Evolutionary conservation across 176 grass and related monocot genomes (phyloP), one percentile per base, ranked within the genome.

Genomic region (Saccharum spontaneum): DNA sequence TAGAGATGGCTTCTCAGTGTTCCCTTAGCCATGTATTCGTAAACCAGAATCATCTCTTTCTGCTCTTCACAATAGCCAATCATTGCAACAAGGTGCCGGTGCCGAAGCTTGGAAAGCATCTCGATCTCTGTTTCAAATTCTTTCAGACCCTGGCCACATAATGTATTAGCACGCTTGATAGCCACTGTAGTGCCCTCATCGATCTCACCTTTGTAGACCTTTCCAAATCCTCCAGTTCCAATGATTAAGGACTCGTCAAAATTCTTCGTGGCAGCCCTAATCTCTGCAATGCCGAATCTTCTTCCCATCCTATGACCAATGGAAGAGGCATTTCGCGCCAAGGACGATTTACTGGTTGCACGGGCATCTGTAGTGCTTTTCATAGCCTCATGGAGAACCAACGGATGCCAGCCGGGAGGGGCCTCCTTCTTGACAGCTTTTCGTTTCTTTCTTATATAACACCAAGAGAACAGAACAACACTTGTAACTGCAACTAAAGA

Each of bases 31-130:
- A 98, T 98, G 88, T 93, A 95, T 88, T 98, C 96, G 14, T 98
- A 98, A 10, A 98, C 89, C 45, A 98, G 80, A 85, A 98, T 92
- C 93, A 95, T 95, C 87, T 98, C 96, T 73, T 80, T 88, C 83
- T 95, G 91, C 79, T 98, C 96, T 77, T 98, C 96, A 63, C 96
- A 98, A 41, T 95, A 98, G 69, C 96, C 96, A 76, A 98, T 98
- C 88, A 95, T 88, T 8, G 96, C 83, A 36, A 98, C 96, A 79
- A 98, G 92, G 77, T 98, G 96, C n/a, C 96, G 89, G 46, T 98
- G 96, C 63, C 96, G 88, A 80, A 95, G 93, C 80, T 98, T 98
- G 28, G 96, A 98, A 22, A 98, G 86, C 93, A 98, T 95, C 81
- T 95, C 91, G 31, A 95, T 98, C 87, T 98, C 96, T 0, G 93